Evolutionary conservation across 306 rosid genomes (phyloP), one percentile per base, ranked within the genome.

Genomic region (Rosa chinensis): DNA sequence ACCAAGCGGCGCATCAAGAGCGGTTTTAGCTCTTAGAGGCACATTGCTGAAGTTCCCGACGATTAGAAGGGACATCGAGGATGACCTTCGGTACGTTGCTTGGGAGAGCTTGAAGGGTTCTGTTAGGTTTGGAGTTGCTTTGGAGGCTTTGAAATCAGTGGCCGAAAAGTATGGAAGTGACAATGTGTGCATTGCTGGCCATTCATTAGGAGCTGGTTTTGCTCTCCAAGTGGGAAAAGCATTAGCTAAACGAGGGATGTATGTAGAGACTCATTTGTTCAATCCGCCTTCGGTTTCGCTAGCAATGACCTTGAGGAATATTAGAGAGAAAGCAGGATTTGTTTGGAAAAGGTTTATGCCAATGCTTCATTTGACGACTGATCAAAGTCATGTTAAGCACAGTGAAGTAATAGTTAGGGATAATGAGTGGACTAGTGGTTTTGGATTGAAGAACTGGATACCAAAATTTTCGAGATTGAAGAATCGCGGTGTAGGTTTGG

Each of bases 31-130:
- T 64, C 91, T 95, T 11, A 81, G 98, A 87, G 99, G 99, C 77
- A 95, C 99, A 72, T 79, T 95, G 74, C 98, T 95, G 50, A 95
- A 86, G 77, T 84, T 94, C 80, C 92, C 87, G 48, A 89, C 99
- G 13, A 80, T 89, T 52, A 66, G 98, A 14, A 86, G 99, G 79
- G 99, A 95, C 43, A 79, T 92, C 0, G 91, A 90, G 86, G 99
- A 94, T 18, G 99, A 95, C 86, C 96, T 91, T 40, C 89, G 98
- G 13, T 95, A 90, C 66, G 76, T 95, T 32, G 91, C 96, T 78
- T 93, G 99, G 96, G 99, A 95, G 82, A 95, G 94, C 91, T 85
- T 95, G 81, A 88, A 88, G 84, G 98, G 98, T 0, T 95, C 99
- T 42, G 89, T 89, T 6, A 85, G 99, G 83, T 95, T 93, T 61